Evolutionary conservation across 768 basidiomycete species (phyloP).

Genomic region (Tephrocybe sp.): DNA sequence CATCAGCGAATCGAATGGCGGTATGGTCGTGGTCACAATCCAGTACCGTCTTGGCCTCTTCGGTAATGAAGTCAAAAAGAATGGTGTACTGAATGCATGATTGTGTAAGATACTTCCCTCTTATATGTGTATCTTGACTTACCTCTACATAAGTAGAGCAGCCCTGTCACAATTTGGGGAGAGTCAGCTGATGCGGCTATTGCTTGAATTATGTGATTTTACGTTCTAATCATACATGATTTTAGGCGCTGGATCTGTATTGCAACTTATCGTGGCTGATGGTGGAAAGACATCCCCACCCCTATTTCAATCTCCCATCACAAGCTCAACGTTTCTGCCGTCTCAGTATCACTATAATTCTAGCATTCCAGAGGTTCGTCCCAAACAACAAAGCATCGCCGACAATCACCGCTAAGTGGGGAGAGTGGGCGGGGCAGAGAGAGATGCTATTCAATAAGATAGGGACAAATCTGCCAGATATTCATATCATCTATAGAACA

Average conservation of each 20-base stretch:
- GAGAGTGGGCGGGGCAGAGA: conserved; percentile 18
- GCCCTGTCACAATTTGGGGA: conserved; percentile 26
- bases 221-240: conserved; percentile 11
- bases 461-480: conserved; percentile 22
- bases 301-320: conserved; percentile 39
- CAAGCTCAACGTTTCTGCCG: conserved; percentile 40
- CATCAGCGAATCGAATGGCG: conserved; percentile 13
- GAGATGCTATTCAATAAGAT: conserved; percentile 49
- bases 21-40: conserved; percentile 21
- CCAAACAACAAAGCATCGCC: conserved; percentile 26
- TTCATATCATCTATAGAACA: conserved; percentile 26
- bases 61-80: conserved; percentile 26
- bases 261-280: conserved; percentile 45
- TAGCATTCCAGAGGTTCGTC: conserved; percentile 16
- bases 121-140: background rate
- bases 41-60: conserved; percentile 25
- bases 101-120: conserved; percentile 20
- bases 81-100: conserved; percentile 31
- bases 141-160: conserved; percentile 20
- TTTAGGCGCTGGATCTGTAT: conserved; percentile 44
- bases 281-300: conserved; percentile 40
- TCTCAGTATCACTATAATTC: conserved; percentile 43
- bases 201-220: background rate
- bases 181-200: conserved; percentile 25
- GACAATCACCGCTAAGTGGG: conserved; percentile 34